phyloP scores from a whole-genome alignment of 495 filamentous ascomycete species.

The Cudoniella acicularis region DNA sequence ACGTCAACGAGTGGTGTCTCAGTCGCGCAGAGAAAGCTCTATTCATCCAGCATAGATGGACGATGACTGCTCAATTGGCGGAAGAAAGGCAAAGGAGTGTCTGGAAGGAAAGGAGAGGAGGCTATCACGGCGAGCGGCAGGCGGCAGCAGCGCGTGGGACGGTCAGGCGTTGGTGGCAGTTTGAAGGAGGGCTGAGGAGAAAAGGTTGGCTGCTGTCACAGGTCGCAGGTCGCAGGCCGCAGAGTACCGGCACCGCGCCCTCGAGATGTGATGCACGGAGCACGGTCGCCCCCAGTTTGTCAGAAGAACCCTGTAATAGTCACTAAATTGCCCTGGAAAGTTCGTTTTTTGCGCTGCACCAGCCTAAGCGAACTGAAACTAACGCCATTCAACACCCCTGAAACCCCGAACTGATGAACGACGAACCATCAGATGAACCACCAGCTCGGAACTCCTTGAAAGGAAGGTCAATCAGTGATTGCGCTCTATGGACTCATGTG shows the following conservation, averaged over 20 bases:
- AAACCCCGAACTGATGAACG: too few species aligned
- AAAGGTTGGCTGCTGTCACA: background rate
- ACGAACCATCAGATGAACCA: too few species aligned
- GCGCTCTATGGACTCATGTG: too few species aligned
- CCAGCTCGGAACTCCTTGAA: too few species aligned
- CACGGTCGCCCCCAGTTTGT: background rate
- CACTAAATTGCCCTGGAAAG: background rate
- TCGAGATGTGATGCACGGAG: background rate
- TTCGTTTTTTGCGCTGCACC: background rate
- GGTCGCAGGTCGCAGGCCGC: background rate
- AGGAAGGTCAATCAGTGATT: too few species aligned
- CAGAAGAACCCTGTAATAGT: too few species aligned
- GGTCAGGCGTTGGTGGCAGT: background rate
- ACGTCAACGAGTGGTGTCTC: constrained; percentile 26
- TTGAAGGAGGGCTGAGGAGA: background rate
- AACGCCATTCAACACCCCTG: too few species aligned
- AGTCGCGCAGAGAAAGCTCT: constrained; percentile 24
- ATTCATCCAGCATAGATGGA: constrained; percentile 23
- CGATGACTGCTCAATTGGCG: background rate
- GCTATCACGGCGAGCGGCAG: background rate
- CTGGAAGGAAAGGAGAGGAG: background rate
- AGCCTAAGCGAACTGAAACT: too few species aligned
- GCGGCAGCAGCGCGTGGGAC: background rate
- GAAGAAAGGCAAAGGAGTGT: background rate
- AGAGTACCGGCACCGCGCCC: background rate